Conservation (phyloP, 2,329 filamentous ascomycete species). For the Calonectria ilicicola region DNA sequence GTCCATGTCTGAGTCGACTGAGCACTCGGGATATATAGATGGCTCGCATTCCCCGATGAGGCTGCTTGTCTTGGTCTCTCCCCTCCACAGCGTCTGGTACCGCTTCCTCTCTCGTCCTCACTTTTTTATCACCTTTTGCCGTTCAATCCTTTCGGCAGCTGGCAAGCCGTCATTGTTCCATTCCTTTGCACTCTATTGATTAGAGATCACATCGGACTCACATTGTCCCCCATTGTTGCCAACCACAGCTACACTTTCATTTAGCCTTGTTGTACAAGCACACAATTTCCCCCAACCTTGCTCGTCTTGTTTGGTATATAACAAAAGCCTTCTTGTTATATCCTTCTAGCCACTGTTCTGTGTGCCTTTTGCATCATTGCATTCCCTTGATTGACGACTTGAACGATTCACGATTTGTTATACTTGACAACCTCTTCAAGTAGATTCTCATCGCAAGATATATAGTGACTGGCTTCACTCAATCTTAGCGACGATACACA, state of each 20-base stretch:
- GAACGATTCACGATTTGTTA: conserved; percentile 16
- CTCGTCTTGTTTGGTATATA: conserved; percentile 1
- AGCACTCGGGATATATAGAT: conserved; percentile 34
- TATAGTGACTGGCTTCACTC: conserved; percentile 29
- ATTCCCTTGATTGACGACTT: conserved; percentile 11
- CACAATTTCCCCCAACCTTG: background rate
- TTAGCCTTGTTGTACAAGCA: conserved; percentile 13
- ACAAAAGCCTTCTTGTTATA: background rate
- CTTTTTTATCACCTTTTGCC: conserved; percentile 31
- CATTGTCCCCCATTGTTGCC: conserved; percentile 17
- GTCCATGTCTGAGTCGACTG: background rate
- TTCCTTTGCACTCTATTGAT: conserved; percentile 26
- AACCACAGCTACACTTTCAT: conserved; percentile 17
- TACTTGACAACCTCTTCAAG: conserved; percentile 19
- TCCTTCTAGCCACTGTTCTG: background rate
- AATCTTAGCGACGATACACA: background rate
- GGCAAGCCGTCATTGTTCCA: conserved; percentile 37
- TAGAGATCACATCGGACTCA: conserved; percentile 20
- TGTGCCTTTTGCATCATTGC: background rate
- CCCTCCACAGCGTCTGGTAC: conserved; percentile 39
- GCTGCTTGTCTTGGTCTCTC: conserved; percentile 22
- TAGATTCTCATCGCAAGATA: conserved; percentile 6
- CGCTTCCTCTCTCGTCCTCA: conserved; percentile 26
- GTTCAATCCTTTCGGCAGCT: conserved; percentile 51
- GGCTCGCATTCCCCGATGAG: conserved; percentile 41